Percentiles rank a stretch among this genome's conserved stretches.
Conservation (phyloP, 2,329 filamentous ascomycete species). For the Magnaporthales sp. region DNA sequence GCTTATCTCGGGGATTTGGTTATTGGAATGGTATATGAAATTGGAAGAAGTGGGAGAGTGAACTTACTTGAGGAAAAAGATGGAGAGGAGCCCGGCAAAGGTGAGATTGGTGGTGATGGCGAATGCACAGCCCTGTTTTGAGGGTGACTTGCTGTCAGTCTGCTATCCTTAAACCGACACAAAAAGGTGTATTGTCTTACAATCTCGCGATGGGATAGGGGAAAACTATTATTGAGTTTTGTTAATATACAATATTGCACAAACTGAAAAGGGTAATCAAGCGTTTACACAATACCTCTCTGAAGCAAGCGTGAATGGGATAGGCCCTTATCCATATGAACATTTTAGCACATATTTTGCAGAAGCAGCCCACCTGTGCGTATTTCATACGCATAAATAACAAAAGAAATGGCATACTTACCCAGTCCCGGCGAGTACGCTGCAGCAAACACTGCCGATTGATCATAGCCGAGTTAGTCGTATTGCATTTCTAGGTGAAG, state of each 20-base stretch:
- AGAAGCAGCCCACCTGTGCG: no score
- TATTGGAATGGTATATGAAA: background rate
- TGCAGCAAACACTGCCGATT: conserved; percentile 26
- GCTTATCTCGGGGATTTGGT: background rate
- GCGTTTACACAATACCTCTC: conserved; percentile 20
- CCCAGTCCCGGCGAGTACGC: conserved; percentile 30
- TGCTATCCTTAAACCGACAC: background rate
- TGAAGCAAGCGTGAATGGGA: conserved; percentile 40
- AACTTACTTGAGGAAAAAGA: conserved; percentile 27
- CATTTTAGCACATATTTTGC: background rate
- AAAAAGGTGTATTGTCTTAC: conserved; percentile 8
- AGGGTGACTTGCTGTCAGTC: background rate
- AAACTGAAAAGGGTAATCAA: no score
- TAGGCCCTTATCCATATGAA: conserved; percentile 27
- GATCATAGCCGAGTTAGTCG: background rate
- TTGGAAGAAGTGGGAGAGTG: conserved; percentile 10
- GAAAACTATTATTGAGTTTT: conserved; percentile 25
- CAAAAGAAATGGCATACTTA: conserved; percentile 8
- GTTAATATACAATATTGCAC: no score
- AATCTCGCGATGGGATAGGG: conserved; percentile 37
- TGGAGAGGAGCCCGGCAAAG: conserved; percentile 35
- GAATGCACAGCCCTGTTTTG: conserved; percentile 31
- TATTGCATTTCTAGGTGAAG: background rate
- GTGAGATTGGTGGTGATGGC: conserved; percentile 38
- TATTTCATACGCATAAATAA: no score